Conservation (phyloP, 1,284 basidiomycete species). For the Neonothopanus nambi region DNA sequence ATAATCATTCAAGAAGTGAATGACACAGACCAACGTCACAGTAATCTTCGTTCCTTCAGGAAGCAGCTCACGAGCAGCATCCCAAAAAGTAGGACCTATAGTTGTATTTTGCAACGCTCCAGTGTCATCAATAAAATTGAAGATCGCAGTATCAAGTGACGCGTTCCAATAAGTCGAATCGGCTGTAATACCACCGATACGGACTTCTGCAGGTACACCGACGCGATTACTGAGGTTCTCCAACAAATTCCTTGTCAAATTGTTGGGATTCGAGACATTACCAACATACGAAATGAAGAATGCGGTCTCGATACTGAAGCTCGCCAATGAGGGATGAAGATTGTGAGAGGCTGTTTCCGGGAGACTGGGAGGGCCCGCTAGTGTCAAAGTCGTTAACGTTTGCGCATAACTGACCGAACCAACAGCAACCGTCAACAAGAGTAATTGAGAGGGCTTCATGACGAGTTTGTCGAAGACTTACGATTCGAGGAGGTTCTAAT, state of each 20-base stretch:
- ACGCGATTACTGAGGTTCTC: conserved; percentile 45
- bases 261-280: conserved; percentile 42
- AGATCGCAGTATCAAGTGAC: conserved; percentile 36
- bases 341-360: conserved; percentile 42
- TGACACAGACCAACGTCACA: conserved; percentile 39
- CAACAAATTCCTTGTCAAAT: conserved; percentile 41
- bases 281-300: conserved; percentile 50
- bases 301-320: conserved; percentile 54
- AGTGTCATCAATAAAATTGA: conserved; percentile 42
- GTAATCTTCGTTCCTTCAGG: conserved; percentile 45
- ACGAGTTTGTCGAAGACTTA: too few relatives aligned
- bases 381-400: conserved; percentile 26
- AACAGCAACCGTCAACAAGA: too few relatives aligned
- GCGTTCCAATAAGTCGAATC: conserved; percentile 51
- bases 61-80: conserved; percentile 40
- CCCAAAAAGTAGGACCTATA: conserved; percentile 49
- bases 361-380: conserved; percentile 40
- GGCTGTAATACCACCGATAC: conserved; percentile 49
- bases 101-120: conserved; percentile 49
- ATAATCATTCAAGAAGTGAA: neutral
- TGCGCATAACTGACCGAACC: too few relatives aligned
- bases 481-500: too few relatives aligned
- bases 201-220: conserved; percentile 43
- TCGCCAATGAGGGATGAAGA: conserved; percentile 43
- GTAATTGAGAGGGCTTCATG: too few relatives aligned